phyloP scores from a whole-genome alignment of 2,329 filamentous ascomycete genomes.

The Phyllosticta capitalensis region DNA sequence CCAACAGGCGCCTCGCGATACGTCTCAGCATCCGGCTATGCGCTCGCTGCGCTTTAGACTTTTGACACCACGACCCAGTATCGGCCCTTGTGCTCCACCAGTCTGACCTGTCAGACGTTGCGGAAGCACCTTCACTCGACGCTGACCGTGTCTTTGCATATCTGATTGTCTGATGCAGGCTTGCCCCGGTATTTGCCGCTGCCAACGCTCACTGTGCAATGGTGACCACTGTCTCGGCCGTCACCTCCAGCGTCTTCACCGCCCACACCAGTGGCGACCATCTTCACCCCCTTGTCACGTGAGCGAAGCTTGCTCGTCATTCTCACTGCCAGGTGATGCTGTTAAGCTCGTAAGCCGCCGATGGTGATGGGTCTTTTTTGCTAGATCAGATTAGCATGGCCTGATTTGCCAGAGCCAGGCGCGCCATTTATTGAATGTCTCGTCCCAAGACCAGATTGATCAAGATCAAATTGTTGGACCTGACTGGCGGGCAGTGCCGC shows the following conservation, averaged over 20 bases:
- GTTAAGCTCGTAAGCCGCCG: background rate
- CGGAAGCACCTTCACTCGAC: background rate
- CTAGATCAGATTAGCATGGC: background rate
- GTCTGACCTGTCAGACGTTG: background rate
- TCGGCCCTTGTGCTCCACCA: background rate
- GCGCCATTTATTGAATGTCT: background rate
- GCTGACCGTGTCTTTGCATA: background rate
- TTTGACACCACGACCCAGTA: background rate
- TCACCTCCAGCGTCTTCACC: background rate
- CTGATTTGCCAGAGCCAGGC: background rate
- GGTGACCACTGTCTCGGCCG: background rate
- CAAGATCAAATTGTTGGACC: background rate
- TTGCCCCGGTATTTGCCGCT: background rate
- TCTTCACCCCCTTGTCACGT: background rate
- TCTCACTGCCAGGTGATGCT: background rate
- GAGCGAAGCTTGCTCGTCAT: background rate
- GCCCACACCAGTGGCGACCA: background rate
- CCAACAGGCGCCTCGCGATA: background rate
- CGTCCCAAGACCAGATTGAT: background rate
- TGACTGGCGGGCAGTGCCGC: background rate
- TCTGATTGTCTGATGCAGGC: background rate
- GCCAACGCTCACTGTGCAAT: background rate
- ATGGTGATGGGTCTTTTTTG: background rate
- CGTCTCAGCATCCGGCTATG: background rate
- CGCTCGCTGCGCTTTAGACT: background rate